Evolutionary conservation across 192 early-diverging fungal genomes (phyloP).

Genomic region (Glomus cerebriforme): DNA sequence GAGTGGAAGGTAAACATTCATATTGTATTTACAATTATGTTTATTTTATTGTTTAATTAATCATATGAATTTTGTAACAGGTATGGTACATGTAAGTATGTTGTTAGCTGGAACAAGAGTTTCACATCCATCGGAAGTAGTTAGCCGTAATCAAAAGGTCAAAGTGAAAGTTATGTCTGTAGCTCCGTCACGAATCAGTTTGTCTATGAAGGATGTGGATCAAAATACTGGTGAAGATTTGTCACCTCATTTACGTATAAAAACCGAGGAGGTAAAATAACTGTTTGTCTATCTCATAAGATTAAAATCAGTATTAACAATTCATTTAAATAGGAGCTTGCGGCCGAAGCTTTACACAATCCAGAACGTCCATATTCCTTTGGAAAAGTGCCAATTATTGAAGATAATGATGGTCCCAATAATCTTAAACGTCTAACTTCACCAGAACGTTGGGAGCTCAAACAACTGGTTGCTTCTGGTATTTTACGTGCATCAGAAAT

Average conservation of each 20-base stretch:
- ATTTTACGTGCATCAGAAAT: slow-evolving; percentile 83
- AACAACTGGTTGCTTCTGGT: slow-evolving; percentile 96
- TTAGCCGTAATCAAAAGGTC: slow-evolving; percentile 77
- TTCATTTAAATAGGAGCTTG: slow-evolving; percentile 50
- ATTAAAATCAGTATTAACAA: no score
- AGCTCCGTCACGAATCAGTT: slow-evolving; percentile 74
- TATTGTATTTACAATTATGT: not conserved
- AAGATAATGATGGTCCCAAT: slow-evolving; percentile 49
- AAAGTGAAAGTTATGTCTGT: slow-evolving; percentile 96
- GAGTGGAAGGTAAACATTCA: slow-evolving; percentile 67
- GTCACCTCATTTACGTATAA: slow-evolving; percentile 75
- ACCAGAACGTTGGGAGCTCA: slow-evolving; percentile 95
- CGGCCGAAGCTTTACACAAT: slow-evolving; percentile 57
- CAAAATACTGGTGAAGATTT: slow-evolving; percentile 90
- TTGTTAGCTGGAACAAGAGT: slow-evolving; percentile 69
- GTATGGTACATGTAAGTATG: slow-evolving; percentile 75
- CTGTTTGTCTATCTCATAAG: no score
- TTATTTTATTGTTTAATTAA: not conserved
- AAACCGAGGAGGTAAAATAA: slow-evolving; percentile 47
- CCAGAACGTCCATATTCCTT: slow-evolving; percentile 63
- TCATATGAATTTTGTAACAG: not conserved
- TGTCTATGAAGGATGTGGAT: slow-evolving; percentile 97
- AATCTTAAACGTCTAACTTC: slow-evolving; percentile 85
- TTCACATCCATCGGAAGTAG: slow-evolving; percentile 82
- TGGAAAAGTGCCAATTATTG: slow-evolving; percentile 41